Evolutionary conservation across 768 basidiomycete species (phyloP).

Genomic region (Mycena rosella): DNA sequence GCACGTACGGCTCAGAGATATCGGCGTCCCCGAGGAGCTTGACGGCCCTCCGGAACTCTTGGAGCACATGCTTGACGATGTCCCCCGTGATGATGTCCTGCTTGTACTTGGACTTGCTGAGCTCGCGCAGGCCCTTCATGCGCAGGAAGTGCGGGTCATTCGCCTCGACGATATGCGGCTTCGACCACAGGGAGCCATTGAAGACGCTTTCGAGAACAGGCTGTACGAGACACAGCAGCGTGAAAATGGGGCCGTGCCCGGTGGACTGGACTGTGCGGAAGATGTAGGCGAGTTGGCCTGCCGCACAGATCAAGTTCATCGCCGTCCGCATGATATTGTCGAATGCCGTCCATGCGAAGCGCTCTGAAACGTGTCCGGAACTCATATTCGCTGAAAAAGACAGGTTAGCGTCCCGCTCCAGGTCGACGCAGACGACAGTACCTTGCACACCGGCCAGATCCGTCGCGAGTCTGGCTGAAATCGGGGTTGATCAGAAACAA

Average conservation of each 20-base stretch:
- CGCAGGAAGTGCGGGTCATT: conserved; percentile 27
- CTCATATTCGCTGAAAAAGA: conserved; percentile 17
- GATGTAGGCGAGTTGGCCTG: conserved; percentile 26
- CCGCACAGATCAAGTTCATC: not conserved
- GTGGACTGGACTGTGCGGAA: conserved; percentile 16
- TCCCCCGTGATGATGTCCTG: conserved; percentile 36
- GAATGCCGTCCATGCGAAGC: conserved; percentile 18
- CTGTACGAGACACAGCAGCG: conserved; percentile 21
- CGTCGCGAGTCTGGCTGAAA: conserved; percentile 27
- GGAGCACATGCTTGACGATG: conserved; percentile 25
- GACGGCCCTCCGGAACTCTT: conserved; percentile 31
- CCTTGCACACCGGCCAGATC: conserved; percentile 30
- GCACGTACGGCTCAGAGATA: conserved; percentile 15
- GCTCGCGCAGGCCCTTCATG: conserved; percentile 23
- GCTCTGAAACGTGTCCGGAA: conserved; percentile 9
- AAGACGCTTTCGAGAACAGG: conserved; percentile 9
- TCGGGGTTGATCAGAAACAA: not conserved
- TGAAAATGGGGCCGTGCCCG: conserved; percentile 27
- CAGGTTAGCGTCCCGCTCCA: not conserved
- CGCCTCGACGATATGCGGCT: conserved; percentile 25
- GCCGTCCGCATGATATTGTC: not conserved
- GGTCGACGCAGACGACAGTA: not conserved
- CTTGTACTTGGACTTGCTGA: conserved; percentile 28
- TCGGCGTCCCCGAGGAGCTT: conserved; percentile 25
- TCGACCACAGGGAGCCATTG: not conserved